Evolutionary conservation across 257 asterid genomes (phyloP).

Genomic region (Rubia yunnanensis): DNA sequence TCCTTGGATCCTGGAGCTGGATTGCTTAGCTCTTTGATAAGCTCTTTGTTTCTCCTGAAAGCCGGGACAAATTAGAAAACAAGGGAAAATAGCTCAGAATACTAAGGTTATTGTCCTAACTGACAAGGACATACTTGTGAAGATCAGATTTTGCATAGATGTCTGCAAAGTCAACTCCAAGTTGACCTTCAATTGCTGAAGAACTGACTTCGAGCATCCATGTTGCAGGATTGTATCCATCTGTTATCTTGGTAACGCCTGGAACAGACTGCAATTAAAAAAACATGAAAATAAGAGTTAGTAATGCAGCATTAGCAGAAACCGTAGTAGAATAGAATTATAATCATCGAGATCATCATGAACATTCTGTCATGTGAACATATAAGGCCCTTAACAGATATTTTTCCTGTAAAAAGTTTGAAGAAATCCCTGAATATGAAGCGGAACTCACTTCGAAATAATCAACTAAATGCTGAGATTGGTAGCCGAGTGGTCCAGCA

Average conservation of each 20-base stretch:
- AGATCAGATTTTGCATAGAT: slow-evolving; percentile 56
- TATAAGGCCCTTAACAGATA: too few relatives aligned
- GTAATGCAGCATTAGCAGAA: background rate
- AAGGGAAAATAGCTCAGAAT: background rate
- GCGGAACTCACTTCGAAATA: slow-evolving; percentile 59
- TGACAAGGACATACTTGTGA: slow-evolving; percentile 36
- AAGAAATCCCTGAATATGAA: slow-evolving; percentile 1
- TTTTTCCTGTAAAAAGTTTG: too few relatives aligned
- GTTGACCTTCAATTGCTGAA: slow-evolving; percentile 55
- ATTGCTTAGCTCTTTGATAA: slow-evolving; percentile 9
- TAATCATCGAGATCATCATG: too few relatives aligned
- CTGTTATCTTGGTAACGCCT: slow-evolving; percentile 64
- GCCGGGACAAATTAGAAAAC: background rate
- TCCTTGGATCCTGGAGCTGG: slow-evolving; percentile 16
- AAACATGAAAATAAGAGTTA: background rate
- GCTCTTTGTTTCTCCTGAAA: slow-evolving; percentile 14
- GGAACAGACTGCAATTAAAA: slow-evolving; percentile 40
- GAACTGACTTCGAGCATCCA: slow-evolving; percentile 85
- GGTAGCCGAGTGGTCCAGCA: slow-evolving; percentile 78
- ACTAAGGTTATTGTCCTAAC: background rate
- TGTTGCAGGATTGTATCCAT: slow-evolving; percentile 78
- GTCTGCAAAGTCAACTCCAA: slow-evolving; percentile 62
- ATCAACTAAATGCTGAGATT: slow-evolving; percentile 45
- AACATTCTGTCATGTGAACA: too few relatives aligned
- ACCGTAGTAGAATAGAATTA: too few relatives aligned